Percentiles rank a stretch among this genome's conserved stretches.
phyloP scores from a whole-genome alignment of 768 basidiomycete species.

The Favolaschia claudopus region DNA sequence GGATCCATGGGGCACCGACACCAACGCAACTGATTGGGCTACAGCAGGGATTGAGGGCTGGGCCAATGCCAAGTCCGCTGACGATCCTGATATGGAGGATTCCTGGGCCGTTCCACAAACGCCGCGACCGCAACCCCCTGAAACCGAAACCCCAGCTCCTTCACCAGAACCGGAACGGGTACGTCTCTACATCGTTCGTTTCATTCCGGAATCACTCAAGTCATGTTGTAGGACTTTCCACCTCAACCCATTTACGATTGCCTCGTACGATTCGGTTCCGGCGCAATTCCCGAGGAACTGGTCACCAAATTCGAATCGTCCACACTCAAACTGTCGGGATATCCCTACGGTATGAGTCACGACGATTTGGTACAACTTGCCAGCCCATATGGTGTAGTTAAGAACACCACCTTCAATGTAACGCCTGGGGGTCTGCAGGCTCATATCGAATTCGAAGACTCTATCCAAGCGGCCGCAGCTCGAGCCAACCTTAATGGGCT shows the following conservation, averaged over 20 bases:
- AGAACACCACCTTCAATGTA: slow-evolving; percentile 15
- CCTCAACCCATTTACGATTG: slow-evolving; percentile 6
- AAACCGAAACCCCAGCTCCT: too few relatives aligned
- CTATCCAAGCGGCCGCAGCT: slow-evolving; percentile 16
- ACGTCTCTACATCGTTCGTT: too few relatives aligned
- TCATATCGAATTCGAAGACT: slow-evolving; percentile 14
- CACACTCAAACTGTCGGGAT: neutral
- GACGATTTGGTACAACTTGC: slow-evolving; percentile 4
- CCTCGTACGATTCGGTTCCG: slow-evolving; percentile 13
- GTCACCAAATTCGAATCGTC: slow-evolving; percentile 15
- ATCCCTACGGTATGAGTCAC: slow-evolving; percentile 16
- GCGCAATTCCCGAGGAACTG: slow-evolving; percentile 9
- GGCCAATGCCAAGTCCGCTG: slow-evolving; percentile 6
- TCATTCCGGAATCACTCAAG: too few relatives aligned
- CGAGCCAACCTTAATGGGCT: slow-evolving; percentile 16
- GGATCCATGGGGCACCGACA: too few relatives aligned
- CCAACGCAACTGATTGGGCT: too few relatives aligned
- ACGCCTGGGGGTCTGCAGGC: slow-evolving; percentile 4
- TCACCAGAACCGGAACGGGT: too few relatives aligned
- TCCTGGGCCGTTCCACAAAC: too few relatives aligned
- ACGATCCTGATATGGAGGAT: neutral
- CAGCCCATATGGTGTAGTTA: slow-evolving; percentile 13
- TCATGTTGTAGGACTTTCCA: neutral
- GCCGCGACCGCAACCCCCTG: too few relatives aligned
- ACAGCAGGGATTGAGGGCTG: neutral